These are phyloP conservation scores for Nissolia schottii DNA, from an alignment of 306 rosid genomes.

Conservation along the genomic window DNA sequence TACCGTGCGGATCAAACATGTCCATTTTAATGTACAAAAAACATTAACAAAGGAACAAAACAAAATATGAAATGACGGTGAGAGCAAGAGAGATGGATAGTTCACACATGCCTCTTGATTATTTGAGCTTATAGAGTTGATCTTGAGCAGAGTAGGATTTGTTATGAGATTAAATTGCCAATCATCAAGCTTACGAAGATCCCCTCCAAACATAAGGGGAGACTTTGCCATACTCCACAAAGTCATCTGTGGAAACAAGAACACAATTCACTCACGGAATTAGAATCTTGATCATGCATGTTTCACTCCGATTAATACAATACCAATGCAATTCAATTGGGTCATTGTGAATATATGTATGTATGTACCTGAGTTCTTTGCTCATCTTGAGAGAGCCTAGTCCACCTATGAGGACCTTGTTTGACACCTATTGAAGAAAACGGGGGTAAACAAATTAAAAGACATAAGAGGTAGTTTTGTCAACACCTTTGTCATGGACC, in stretches of 20 bases:
- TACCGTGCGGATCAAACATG: too few species aligned
- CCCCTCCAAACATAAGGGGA: constrained; percentile 86
- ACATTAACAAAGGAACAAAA: not conserved
- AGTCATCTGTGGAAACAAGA: constrained; percentile 50
- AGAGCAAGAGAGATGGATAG: not conserved
- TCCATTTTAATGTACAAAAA: not conserved
- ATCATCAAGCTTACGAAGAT: constrained; percentile 52
- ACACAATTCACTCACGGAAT: not conserved
- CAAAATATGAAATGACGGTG: too few species aligned
- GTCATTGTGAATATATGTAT: constrained; percentile 12
- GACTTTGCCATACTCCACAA: constrained; percentile 73
- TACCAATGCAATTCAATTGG: not conserved
- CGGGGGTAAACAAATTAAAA: not conserved
- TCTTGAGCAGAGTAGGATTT: constrained; percentile 60
- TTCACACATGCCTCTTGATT: constrained; percentile 67
- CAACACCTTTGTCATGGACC: too few species aligned
- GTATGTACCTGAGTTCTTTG: constrained; percentile 76
- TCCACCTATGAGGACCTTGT: constrained; percentile 59
- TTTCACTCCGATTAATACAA: not conserved
- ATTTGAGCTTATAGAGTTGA: constrained; percentile 52
- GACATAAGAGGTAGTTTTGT: not conserved
- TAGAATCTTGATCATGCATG: not conserved
- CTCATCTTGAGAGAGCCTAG: constrained; percentile 46
- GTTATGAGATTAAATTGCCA: constrained; percentile 38
- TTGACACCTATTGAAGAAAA: constrained; percentile 39